Base-by-base conservation (phyloP, 1,284 basidiomycete species). In the Microbotryum intermedium region DNA sequence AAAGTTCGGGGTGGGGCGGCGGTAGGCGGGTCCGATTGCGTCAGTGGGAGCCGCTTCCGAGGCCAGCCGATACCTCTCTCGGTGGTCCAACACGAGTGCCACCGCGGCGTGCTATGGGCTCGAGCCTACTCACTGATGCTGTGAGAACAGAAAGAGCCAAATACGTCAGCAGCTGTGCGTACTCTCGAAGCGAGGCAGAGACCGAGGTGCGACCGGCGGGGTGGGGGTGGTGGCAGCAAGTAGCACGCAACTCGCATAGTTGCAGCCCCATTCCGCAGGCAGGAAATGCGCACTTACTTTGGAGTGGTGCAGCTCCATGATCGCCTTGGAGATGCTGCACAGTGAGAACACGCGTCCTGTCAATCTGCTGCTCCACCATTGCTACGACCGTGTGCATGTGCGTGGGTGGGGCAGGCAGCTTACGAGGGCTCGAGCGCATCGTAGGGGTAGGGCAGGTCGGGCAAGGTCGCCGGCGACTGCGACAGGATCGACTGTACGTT, bases 391-490 rank as follows among this genome's bases (percentile, higher is more conserved):
- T n/a, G n/a, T 10, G 18, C 46, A 21, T 57, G 29, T 20, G 6
- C 28, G n/a, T 30, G 26, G 11, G 57, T 25, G 49, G 45, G 56
- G 23, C 29, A 42, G 47, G 26, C 16, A 26, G 53, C 34, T 39
- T 16, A 39, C 34, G 2, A 66, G 34, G 53, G 43, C 75, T 18
- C 4, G 46, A 84, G 68, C 68, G 86, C 88, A 78, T 94, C 83
- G 79, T 97, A 97, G 30, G 80, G 80, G 77, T 97, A 98, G 34
- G 92, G 90, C 49, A 98, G 81, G 65, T 86, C 79, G 46, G 92
- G 93, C 57, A 97, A 84, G 39, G 84, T 84, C 77, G 62, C 62
- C 28, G 65, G 34, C 34, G 34, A 39, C 34, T 39, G 34, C 9
- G 34, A 39, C 34, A 39, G 34, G 50, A 29, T 25, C 26, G 13